phyloP scores from a whole-genome alignment of 78 protist genomes.

The Salpingoeca rosetta region DNA sequence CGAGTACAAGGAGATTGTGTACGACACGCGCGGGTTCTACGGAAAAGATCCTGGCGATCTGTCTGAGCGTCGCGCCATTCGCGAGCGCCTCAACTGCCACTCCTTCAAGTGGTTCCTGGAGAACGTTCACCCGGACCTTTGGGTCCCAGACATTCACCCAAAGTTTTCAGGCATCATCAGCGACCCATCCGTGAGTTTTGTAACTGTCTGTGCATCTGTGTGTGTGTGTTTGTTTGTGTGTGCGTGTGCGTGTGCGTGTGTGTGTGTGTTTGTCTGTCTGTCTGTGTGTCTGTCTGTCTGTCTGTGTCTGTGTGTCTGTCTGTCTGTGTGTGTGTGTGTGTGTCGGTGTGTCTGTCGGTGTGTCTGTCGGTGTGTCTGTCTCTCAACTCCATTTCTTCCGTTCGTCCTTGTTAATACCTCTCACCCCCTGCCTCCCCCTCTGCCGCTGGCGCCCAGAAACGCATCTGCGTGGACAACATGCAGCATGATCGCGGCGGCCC shows the following conservation, averaged over 20 bases:
- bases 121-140: background rate
- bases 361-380: background rate
- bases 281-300: too few relatives aligned
- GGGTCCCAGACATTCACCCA: background rate
- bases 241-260: too few relatives aligned
- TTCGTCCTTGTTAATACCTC: background rate
- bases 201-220: too few relatives aligned
- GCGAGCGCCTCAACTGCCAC: background rate
- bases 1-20: background rate
- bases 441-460: background rate
- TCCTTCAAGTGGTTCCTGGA: background rate
- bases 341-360: background rate
- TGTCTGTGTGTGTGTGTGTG: too few relatives aligned
- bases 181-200: too few relatives aligned
- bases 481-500: background rate
- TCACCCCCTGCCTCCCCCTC: background rate
- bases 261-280: too few relatives aligned
- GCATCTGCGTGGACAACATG: background rate
- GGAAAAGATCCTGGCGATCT: background rate
- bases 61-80: background rate
- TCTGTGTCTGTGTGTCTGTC: too few relatives aligned
- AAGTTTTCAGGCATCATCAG: background rate
- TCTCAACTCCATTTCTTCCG: background rate
- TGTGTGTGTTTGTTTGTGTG: too few relatives aligned
- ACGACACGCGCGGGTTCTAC: background rate